These are phyloP conservation scores for Chenopodium formosanum DNA, from an alignment of 148 eudicot species.

Conservation along the genomic window DNA sequence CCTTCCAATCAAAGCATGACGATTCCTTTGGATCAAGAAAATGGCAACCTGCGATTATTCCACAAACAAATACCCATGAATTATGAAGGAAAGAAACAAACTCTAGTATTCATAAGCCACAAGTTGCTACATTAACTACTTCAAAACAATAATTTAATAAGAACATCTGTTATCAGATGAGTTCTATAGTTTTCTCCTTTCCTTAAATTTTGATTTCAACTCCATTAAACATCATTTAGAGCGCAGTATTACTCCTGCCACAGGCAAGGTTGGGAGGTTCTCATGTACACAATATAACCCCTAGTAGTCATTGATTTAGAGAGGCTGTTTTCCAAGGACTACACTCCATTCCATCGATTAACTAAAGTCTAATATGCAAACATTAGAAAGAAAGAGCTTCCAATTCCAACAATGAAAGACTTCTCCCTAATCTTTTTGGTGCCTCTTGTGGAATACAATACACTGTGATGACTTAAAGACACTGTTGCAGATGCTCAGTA, in stretches of 20 bases:
- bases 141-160: background rate
- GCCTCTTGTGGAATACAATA: background rate
- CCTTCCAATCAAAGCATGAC: slow-evolving; percentile 97
- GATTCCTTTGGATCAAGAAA: slow-evolving; percentile 94
- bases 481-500: background rate
- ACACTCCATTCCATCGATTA: background rate
- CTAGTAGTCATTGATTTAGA: background rate
- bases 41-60: slow-evolving; percentile 78
- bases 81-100: background rate
- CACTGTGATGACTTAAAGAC: background rate
- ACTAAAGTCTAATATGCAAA: background rate
- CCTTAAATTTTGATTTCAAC: background rate
- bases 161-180: background rate
- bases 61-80: background rate
- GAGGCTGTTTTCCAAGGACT: background rate
- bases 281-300: background rate
- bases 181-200: background rate
- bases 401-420: background rate
- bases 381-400: background rate
- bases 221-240: background rate
- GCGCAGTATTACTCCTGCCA: background rate
- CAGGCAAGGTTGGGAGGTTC: background rate
- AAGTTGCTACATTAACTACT: background rate
- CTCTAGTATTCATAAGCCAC: slow-evolving; percentile 2
- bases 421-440: background rate